Base-by-base conservation (phyloP, 345 rosid genomes). In the Isatis tinctoria region DNA sequence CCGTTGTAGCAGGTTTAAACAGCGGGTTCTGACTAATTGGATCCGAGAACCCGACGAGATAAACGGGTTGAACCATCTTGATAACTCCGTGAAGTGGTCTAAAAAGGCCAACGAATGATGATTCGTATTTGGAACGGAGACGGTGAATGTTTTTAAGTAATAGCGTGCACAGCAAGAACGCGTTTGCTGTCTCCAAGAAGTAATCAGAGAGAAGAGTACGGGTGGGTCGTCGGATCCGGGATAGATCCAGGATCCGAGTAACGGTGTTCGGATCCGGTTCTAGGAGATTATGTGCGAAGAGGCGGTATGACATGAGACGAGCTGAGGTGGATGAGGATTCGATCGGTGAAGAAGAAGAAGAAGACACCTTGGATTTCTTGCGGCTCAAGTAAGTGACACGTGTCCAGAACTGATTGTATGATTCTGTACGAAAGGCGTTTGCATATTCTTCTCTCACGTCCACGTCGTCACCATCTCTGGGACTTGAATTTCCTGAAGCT, bases 401-500 rank as follows among this genome's bases (percentile, higher is more conserved):
- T 59, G 87, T 82, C 98, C 96, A 93, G 10, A 93, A 89, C 0
- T 87, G 83, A 17, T 69, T 78, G 83, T 87, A 90, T 6, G 98
- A 93, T 80, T 90, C 92, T 1, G 98, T 93, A 44, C 96, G 74
- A 40, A 90, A 90, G 17, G 98, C 96, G 10, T 87, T 85, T 51
- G 93, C 96, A 59, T 93, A 90, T 70, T 93, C 98, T 74, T 88
- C 98, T 0, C 87, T 84, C 0, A 92, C 85, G 53, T 90, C 96
- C 27, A 87, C 79, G 37, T 26, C 67, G 8, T 53, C 57, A 13
- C 41, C 65, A 7, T 32, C 32, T 44, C 28, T 36, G 58, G 78
- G 67, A 39, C 30, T 33, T 28, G 53, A 26, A 6, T 67, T 47
- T 4, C 40, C 77, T 6, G 79, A 69, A 30, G 75, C 87, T 81